These are phyloP conservation scores for Lactifluus subvellereus DNA, from an alignment of 768 basidiomycete species.

Conservation along the genomic window DNA sequence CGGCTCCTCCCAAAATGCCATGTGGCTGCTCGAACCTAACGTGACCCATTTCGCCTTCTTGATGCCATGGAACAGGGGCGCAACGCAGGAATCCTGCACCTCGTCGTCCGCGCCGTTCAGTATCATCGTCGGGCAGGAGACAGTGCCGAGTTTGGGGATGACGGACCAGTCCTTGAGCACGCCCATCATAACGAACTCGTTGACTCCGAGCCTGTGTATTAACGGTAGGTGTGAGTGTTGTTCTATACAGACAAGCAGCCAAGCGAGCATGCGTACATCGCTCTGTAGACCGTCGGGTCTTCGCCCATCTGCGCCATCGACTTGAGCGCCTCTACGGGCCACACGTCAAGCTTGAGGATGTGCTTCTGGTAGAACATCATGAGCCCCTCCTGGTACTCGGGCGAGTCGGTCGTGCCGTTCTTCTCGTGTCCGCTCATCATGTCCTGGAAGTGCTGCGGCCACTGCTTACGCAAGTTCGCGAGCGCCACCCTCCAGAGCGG, in stretches of 20 bases:
- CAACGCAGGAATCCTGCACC: slow-evolving; percentile 16
- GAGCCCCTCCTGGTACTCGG: slow-evolving; percentile 32
- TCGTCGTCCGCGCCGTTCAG: slow-evolving; percentile 25
- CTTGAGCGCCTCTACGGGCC: slow-evolving; percentile 28
- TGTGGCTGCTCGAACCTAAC: slow-evolving; percentile 23
- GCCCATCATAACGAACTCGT: slow-evolving; percentile 17
- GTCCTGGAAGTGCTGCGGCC: slow-evolving; percentile 34
- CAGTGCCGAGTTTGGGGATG: slow-evolving; percentile 15
- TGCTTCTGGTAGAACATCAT: slow-evolving; percentile 29
- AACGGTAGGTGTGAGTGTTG: background rate
- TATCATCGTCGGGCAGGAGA: slow-evolving; percentile 23
- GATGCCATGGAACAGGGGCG: slow-evolving; percentile 23
- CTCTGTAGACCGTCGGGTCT: slow-evolving; percentile 36
- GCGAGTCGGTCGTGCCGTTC: slow-evolving; percentile 28
- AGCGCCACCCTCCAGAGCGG: slow-evolving; percentile 29
- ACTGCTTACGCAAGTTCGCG: slow-evolving; percentile 26
- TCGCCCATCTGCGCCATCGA: slow-evolving; percentile 27
- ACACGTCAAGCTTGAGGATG: slow-evolving; percentile 28
- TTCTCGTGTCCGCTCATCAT: slow-evolving; percentile 30
- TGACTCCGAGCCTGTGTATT: background rate
- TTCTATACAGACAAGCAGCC: background rate
- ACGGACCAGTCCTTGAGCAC: slow-evolving; percentile 22
- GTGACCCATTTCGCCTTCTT: slow-evolving; percentile 18
- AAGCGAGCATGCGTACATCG: slow-evolving; percentile 29
- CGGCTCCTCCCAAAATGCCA: slow-evolving; percentile 23